A percentile compares a stretch with the other conserved stretches of the same genome.
phyloP scores from a whole-genome alignment of 2,329 filamentous ascomycete species.

The Claviceps humidiphila region DNA sequence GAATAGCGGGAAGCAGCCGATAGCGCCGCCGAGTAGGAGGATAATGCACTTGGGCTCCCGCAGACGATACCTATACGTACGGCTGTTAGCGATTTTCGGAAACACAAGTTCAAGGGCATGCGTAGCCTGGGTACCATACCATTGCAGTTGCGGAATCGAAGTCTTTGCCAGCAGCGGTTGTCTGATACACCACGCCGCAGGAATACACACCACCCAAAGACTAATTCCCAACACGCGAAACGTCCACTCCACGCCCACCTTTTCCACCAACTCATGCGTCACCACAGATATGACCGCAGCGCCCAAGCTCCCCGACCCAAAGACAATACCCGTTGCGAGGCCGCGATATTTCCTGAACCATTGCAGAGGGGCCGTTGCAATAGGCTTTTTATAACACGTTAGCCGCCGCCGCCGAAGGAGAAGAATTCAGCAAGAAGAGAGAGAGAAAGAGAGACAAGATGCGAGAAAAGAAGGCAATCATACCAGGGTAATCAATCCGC shows the following conservation, averaged over 20 bases:
- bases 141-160: constrained; percentile 12
- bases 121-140: constrained; percentile 6
- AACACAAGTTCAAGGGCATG: not conserved
- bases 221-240: constrained; percentile 15
- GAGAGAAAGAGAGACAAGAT: not conserved
- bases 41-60: constrained; percentile 12
- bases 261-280: constrained; percentile 10
- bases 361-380: constrained; percentile 14
- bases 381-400: constrained; percentile 8
- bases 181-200: constrained; percentile 13
- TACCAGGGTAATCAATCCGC: constrained; percentile 14
- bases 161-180: constrained; percentile 5
- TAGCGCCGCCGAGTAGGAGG: constrained; percentile 11
- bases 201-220: constrained; percentile 16
- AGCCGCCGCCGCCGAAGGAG: too few species aligned
- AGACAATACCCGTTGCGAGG: constrained; percentile 17
- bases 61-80: constrained; percentile 13
- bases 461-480: not conserved
- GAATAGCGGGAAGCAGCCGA: constrained; percentile 15
- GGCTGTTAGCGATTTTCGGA: not conserved
- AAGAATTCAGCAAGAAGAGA: not conserved
- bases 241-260: constrained; percentile 14
- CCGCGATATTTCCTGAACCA: constrained; percentile 15
- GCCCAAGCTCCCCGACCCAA: constrained; percentile 14
- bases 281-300: constrained; percentile 15